Evolutionary conservation across 2,329 filamentous ascomycete species (phyloP).

Genomic region (Moelleriella libera): DNA sequence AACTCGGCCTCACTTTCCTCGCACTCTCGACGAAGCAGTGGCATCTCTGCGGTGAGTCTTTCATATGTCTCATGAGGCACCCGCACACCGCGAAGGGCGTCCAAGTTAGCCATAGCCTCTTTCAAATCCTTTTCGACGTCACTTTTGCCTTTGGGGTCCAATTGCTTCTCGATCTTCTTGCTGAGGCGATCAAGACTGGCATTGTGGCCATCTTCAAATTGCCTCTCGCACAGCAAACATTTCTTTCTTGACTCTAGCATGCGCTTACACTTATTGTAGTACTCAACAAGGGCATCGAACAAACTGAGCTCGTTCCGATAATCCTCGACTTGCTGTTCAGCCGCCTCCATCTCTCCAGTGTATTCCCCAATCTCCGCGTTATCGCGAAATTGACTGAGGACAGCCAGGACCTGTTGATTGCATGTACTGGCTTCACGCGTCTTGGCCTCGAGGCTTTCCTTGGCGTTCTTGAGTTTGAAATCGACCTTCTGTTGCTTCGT

Average conservation of each 20-base stretch:
- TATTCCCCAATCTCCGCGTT: constrained; percentile 39
- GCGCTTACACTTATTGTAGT: constrained; percentile 55
- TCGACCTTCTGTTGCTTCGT: constrained; percentile 67
- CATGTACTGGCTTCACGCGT: constrained; percentile 46
- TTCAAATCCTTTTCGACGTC: constrained; percentile 49
- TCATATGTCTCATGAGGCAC: constrained; percentile 62
- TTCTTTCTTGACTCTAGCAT: constrained; percentile 52
- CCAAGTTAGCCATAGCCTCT: constrained; percentile 32
- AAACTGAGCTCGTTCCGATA: constrained; percentile 54
- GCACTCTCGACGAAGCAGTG: constrained; percentile 50
- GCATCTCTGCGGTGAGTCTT: constrained; percentile 58
- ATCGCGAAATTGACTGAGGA: constrained; percentile 29
- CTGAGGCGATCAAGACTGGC: constrained; percentile 48
- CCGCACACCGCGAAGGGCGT: constrained; percentile 46
- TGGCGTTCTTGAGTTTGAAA: constrained; percentile 52
- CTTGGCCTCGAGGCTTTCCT: constrained; percentile 50
- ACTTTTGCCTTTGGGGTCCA: constrained; percentile 47
- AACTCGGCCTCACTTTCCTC: constrained; percentile 47
- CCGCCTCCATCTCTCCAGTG: constrained; percentile 31
- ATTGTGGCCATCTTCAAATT: constrained; percentile 46
- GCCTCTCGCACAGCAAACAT: constrained; percentile 63
- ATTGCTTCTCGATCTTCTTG: constrained; percentile 49
- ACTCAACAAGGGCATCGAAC: constrained; percentile 54
- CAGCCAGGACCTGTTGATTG: constrained; percentile 39
- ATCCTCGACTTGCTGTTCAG: constrained; percentile 43